Base-by-base conservation (phyloP, 805 yeast genomes). In the Ogataea paraovalis region DNA sequence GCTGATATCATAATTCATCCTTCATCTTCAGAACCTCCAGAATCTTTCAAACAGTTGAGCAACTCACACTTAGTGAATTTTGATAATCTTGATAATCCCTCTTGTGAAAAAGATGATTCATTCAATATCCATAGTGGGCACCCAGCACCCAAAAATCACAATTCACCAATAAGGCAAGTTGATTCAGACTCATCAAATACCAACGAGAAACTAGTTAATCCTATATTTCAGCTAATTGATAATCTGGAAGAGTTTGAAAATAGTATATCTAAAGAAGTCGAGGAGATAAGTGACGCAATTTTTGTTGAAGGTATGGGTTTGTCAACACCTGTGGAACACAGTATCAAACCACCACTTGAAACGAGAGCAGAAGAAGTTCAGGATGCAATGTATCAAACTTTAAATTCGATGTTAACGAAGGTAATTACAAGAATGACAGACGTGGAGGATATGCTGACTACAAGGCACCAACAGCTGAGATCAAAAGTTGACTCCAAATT, bases 401-500 rank as follows among this genome's bases (percentile, higher is more conserved):
- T 54, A 14, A 47, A 37, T 20, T 36, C 52, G 1, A 43, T 53
- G 54, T 39, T 54, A 16, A 45, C 41, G n/a, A 41, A 47, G 14
- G 53, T 47, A 0, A 46, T 49, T 33, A 30, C 46, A 12, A 41
- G 49, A 28, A 51, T 55, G 55, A 49, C 44, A 21, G 46, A 52
- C 12, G 53, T 51, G 38, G 57, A 57, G 19, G 20, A 22, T 3
- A 50, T 48, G 3, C 42, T 55, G 13, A 33, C 33, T 2, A 41
- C 40, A 13, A 52, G 53, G 22, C 58, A 53, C 20, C 20, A 43
- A 5, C 40, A 45, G 25, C 27, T 58, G 40, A 43, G 30, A 8
- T 38, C 36, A 18, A 50, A 52, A 25, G 37, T 58, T 6, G 57
- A 57, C 38, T 8, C 18, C 2, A 48, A 45, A 27, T 53, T 57